phyloP scores from a whole-genome alignment of 305 asterid genomes.

The Nicotiana rustica region DNA sequence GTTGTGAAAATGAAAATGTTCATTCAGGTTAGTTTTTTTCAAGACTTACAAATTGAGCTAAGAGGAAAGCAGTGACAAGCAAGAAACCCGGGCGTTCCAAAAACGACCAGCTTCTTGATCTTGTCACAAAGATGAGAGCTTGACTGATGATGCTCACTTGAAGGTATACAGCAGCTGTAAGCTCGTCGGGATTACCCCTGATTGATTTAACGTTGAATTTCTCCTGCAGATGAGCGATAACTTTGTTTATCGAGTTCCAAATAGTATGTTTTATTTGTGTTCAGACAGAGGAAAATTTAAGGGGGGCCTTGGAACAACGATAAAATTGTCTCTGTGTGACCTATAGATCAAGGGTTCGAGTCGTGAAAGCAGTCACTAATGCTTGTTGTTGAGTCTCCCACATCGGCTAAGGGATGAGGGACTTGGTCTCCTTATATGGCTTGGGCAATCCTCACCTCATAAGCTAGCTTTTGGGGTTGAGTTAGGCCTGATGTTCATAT shows the following conservation, averaged over 20 bases:
- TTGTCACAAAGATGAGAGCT: conserved; percentile 87
- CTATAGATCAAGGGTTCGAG: too few species aligned
- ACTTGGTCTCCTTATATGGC: too few species aligned
- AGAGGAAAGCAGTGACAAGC: conserved; percentile 69
- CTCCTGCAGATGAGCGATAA: conserved; percentile 44
- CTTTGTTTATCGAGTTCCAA: neutral
- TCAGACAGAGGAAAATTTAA: neutral
- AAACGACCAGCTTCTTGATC: conserved; percentile 93
- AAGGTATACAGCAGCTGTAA: conserved; percentile 84
- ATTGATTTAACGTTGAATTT: conserved; percentile 63
- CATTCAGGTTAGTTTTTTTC: neutral
- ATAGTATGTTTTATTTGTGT: neutral
- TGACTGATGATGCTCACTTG: conserved; percentile 96
- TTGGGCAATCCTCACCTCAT: too few species aligned
- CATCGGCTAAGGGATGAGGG: too few species aligned
- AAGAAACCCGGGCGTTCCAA: conserved; percentile 79
- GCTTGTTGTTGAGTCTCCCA: too few species aligned
- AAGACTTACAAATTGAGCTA: conserved; percentile 77
- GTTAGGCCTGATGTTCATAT: too few species aligned
- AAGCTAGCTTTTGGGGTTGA: too few species aligned
- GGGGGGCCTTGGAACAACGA: too few species aligned
- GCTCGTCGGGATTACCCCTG: conserved; percentile 55
- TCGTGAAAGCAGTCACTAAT: too few species aligned
- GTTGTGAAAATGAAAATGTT: neutral
- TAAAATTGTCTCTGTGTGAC: too few species aligned